Base-by-base conservation (phyloP, 208 protist genomes). In the Trypanosomatidae sp. region DNA sequence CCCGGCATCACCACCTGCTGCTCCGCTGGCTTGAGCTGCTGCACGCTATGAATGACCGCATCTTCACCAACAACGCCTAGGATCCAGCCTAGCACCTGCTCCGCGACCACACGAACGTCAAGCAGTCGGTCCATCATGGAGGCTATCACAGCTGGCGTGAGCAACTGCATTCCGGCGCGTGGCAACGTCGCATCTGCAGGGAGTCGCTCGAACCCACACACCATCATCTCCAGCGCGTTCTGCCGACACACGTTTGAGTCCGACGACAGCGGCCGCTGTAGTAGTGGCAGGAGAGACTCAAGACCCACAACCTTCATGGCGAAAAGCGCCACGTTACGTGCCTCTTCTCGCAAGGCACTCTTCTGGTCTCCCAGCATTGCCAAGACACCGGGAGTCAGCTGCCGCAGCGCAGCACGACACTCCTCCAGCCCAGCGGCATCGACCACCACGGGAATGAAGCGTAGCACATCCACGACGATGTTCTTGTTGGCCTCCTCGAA, bases 401-500 rank as follows among this genome's bases (percentile, higher is more conserved):
- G 77, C 13, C 83, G 77, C 13, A 97, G 66, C 28, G 73, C 81
- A 28, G 71, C 28, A 8, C 78, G 75, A 56, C 83, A 88, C 74
- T 90, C 89, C 22, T 79, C 81, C 6, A 41, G 25, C 25, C 8
- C 52, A 15, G 74, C 87, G 15, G 82, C 80, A 41, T 89, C 82
- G 15, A 91, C 86, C 10, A 97, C 84, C 1, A 87, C 65, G 3
- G 81, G 73, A 56, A 94, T 85, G 25, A 80, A 79, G n/a, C 88
- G 81, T 22, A 97, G 81, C 9, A 94, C 92, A 55, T 97, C 92
- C 70, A 93, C 85, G 3, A 97, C 84, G 60, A 97, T 82, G 71
- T 97, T 97, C 66, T 94, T 95, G 74, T 95, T 97, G 5, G 84
- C 71, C 67, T 97, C 92, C 36, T 88, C 88, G 66, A 97, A 86